Evolutionary conservation across 352 stramenopile genomes (phyloP).

Genomic region (Phytophthora agathidicida): DNA sequence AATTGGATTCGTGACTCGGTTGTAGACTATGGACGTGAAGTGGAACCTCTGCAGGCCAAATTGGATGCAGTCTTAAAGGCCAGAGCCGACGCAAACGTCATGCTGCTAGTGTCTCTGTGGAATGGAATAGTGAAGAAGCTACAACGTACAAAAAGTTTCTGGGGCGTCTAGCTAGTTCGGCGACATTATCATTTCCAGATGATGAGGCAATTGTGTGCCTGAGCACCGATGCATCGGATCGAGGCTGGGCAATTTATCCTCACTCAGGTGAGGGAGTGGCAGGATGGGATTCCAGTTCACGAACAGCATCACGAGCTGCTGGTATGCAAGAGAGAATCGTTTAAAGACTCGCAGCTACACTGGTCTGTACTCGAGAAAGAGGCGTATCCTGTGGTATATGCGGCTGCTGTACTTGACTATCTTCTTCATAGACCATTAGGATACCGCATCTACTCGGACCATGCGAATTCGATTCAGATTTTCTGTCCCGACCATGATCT

Average conservation of each 20-base stretch:
- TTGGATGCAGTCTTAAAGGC: not conserved
- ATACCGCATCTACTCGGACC: constrained; percentile 20
- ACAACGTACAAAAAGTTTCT: constrained; percentile 2
- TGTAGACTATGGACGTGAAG: constrained; percentile 14
- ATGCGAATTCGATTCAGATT: constrained; percentile 25
- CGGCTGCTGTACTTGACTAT: constrained; percentile 12
- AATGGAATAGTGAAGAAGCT: constrained; percentile 1
- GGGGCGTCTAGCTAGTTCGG: no score
- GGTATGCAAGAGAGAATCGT: constrained; percentile 12
- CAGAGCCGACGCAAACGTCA: not conserved
- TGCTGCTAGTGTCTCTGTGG: no score
- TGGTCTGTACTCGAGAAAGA: constrained; percentile 29
- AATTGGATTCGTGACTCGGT: constrained; percentile 25
- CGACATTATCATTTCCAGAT: no score
- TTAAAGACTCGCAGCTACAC: constrained; percentile 3
- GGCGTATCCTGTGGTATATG: constrained; percentile 10
- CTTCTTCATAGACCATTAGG: constrained; percentile 22
- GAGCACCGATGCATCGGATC: not conserved
- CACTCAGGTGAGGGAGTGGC: not conserved
- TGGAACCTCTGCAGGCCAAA: constrained; percentile 12
- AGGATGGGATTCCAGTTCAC: not conserved
- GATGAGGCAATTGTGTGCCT: no score
- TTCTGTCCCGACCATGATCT: constrained; percentile 10
- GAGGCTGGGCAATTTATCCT: constrained; percentile 5
- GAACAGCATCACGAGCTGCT: constrained; percentile 14